These are phyloP conservation scores for Haematococcus lacustris DNA, from an alignment of 139 green algal species.

Conservation along the genomic window DNA sequence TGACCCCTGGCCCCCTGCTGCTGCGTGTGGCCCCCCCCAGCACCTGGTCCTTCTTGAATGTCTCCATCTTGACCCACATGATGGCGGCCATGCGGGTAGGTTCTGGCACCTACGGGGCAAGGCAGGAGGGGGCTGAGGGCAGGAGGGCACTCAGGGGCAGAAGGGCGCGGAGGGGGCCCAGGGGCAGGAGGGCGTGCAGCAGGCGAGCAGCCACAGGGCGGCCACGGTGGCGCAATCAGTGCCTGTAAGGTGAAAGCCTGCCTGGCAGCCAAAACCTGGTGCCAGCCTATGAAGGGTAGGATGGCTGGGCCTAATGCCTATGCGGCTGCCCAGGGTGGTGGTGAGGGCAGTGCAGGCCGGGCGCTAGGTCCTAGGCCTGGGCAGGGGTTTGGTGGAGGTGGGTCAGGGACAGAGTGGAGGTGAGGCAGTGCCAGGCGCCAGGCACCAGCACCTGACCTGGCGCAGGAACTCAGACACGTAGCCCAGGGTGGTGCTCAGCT, in stretches of 20 bases:
- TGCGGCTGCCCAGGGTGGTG: not conserved
- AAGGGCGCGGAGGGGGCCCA: too few relatives aligned
- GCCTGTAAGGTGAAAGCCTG: not conserved
- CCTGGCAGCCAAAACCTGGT: not conserved
- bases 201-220: not conserved
- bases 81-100: slow-evolving; percentile 27
- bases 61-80: slow-evolving; percentile 28
- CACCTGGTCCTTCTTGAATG: slow-evolving; percentile 52
- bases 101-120: slow-evolving; percentile 25
- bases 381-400: too few relatives aligned
- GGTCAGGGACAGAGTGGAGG: too few relatives aligned
- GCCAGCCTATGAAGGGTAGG: not conserved
- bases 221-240: not conserved
- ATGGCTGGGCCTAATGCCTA: not conserved
- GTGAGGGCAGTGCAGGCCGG: not conserved
- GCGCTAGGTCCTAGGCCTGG: not conserved
- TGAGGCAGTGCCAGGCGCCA: not conserved
- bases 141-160: not conserved
- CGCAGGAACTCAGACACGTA: slow-evolving; percentile 41
- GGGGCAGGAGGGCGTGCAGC: not conserved
- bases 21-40: too few relatives aligned
- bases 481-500: slow-evolving; percentile 29
- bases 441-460: slow-evolving; percentile 12
- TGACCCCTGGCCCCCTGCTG: not conserved
- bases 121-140: not conserved